Evolutionary conservation across 306 rosid genomes (phyloP).

Genomic region (Clitoria ternatea): DNA sequence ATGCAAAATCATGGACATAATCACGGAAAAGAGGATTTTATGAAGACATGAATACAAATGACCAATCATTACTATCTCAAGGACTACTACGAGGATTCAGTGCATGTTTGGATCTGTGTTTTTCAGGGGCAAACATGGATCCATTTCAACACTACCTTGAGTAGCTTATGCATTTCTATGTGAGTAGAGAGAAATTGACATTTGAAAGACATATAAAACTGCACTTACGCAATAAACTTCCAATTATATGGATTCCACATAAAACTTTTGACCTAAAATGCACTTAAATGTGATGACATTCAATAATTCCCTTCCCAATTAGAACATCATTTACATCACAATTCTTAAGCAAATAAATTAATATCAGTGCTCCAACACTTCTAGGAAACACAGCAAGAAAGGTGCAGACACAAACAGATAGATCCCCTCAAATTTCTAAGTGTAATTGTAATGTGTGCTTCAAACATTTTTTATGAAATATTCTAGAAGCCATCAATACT

Average conservation of each 20-base stretch:
- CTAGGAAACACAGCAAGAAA: background rate
- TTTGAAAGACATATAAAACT: too few relatives aligned
- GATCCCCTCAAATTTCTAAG: slow-evolving; percentile 4
- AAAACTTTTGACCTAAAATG: background rate
- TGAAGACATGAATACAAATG: background rate
- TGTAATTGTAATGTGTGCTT: background rate
- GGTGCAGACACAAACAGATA: background rate
- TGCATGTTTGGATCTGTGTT: too few relatives aligned
- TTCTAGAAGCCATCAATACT: background rate
- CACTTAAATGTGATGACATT: background rate
- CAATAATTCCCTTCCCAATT: background rate
- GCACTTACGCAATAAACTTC: background rate
- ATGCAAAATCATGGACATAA: background rate
- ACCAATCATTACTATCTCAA: background rate
- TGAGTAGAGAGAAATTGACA: too few relatives aligned
- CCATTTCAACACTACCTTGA: too few relatives aligned
- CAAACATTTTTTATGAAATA: slow-evolving; percentile 1
- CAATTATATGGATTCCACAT: background rate
- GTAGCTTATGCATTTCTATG: too few relatives aligned
- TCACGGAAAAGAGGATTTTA: background rate
- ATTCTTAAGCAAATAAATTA: background rate
- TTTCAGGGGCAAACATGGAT: too few relatives aligned
- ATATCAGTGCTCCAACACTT: background rate
- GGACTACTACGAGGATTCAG: background rate
- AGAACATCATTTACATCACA: slow-evolving; percentile 3